Conservation (phyloP, 1,284 basidiomycete genomes). For the Pseudozyma pruni region DNA sequence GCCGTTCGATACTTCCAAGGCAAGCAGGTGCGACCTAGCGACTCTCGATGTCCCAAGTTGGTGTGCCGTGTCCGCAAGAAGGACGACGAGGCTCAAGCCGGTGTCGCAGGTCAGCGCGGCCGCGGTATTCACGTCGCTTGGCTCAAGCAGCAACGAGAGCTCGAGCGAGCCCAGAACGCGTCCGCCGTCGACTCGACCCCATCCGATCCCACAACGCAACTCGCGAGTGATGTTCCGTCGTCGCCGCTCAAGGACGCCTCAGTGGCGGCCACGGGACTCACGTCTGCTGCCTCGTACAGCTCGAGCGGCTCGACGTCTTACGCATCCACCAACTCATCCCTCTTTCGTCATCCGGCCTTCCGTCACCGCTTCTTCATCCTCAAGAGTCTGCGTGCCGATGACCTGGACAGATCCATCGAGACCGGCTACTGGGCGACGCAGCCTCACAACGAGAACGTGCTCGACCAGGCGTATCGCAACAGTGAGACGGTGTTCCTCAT, state of each 20-base stretch:
- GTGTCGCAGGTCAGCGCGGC: constrained; percentile 89
- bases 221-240: constrained; percentile 21
- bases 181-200: not conserved
- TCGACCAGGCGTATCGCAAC: constrained; percentile 88
- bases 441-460: constrained; percentile 81
- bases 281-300: constrained; percentile 39
- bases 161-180: constrained; percentile 19
- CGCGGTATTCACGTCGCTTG: constrained; percentile 83
- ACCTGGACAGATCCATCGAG: constrained; percentile 85
- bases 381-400: constrained; percentile 79
- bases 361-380: constrained; percentile 90
- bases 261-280: constrained; percentile 14
- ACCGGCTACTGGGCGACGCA: constrained; percentile 90
- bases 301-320: constrained; percentile 55
- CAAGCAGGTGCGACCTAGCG: constrained; percentile 74
- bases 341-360: constrained; percentile 79
- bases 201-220: not conserved
- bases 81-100: constrained; percentile 87
- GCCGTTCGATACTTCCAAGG: constrained; percentile 82
- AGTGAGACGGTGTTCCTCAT: constrained; percentile 86
- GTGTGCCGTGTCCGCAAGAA: constrained; percentile 85
- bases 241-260: constrained; percentile 11
- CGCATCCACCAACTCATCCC: constrained; percentile 71
- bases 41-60: constrained; percentile 79
- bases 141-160: constrained; percentile 72